Evolutionary conservation across 257 asterid genomes (phyloP).

Genomic region (Marsdenia floribunda): DNA sequence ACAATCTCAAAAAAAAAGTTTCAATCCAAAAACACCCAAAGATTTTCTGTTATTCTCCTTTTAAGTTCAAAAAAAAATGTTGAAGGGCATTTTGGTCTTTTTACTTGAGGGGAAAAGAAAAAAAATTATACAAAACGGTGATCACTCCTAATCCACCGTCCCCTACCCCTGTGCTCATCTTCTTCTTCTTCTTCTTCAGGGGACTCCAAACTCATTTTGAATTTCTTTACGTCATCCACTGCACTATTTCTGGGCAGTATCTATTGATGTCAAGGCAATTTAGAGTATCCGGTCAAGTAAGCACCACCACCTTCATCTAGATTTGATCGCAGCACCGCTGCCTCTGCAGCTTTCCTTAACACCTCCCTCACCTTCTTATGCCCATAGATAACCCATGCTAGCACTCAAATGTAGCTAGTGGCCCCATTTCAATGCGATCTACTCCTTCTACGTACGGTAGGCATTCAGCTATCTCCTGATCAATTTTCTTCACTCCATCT

Average conservation of each 20-base stretch:
- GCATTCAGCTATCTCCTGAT: constrained; percentile 59
- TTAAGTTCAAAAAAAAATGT: too few relatives aligned
- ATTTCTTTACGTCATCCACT: constrained; percentile 62
- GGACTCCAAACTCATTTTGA: constrained; percentile 33
- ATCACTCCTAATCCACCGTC: too few relatives aligned
- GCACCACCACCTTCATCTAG: constrained; percentile 34
- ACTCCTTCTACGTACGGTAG: constrained; percentile 82
- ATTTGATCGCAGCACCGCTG: constrained; percentile 35
- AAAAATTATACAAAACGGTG: too few relatives aligned
- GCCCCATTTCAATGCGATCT: constrained; percentile 83
- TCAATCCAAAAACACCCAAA: too few relatives aligned
- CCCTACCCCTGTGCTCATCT: too few relatives aligned
- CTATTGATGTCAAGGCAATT: constrained; percentile 49
- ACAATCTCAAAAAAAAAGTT: too few relatives aligned
- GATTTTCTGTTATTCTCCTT: too few relatives aligned
- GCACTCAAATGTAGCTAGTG: constrained; percentile 86
- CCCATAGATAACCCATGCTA: constrained; percentile 75
- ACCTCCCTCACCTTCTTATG: constrained; percentile 69
- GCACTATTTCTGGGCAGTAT: constrained; percentile 53
- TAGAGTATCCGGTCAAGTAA: constrained; percentile 63
- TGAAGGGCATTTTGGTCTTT: too few relatives aligned
- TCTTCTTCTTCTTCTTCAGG: constrained; percentile 16
- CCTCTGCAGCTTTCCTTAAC: constrained; percentile 58
- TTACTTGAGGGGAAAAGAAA: too few relatives aligned
- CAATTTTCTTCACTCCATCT: constrained; percentile 54